Percentiles rank a stretch among this genome's conserved stretches.
phyloP scores from a whole-genome alignment of 2,329 filamentous ascomycete genomes.

The Xylaria sp. region DNA sequence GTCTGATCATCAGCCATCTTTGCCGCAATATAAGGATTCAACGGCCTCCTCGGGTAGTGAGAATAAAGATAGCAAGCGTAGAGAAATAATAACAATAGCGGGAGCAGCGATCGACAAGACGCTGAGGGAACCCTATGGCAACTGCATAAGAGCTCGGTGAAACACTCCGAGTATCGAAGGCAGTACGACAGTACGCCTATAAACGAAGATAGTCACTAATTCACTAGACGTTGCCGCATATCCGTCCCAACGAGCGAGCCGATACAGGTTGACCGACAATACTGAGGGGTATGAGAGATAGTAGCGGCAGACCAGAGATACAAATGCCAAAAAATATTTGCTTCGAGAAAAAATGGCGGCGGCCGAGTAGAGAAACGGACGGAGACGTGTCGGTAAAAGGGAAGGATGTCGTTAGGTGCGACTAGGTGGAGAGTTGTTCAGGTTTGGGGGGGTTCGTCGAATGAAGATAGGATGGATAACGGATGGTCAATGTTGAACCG shows the following conservation, averaged over 20 bases:
- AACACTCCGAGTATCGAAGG: constrained; percentile 25
- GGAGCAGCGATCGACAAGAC: constrained; percentile 43
- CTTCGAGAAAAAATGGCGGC: constrained; percentile 7
- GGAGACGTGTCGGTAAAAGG: constrained; percentile 21
- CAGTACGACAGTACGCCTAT: constrained; percentile 18
- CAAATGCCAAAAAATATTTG: neutral
- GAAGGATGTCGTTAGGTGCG: constrained; percentile 22
- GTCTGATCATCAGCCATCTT: constrained; percentile 66
- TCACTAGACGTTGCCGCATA: constrained; percentile 26
- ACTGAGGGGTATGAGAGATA: constrained; percentile 5
- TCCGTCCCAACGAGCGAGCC: constrained; percentile 20
- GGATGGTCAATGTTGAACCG: neutral
- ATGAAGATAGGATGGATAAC: neutral
- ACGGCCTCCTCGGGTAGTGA: constrained; percentile 9
- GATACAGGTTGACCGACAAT: constrained; percentile 13
- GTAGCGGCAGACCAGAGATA: neutral
- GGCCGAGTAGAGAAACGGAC: constrained; percentile 5
- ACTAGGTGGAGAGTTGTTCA: constrained; percentile 17
- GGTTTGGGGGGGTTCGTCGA: constrained; percentile 14
- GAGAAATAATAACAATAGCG: constrained; percentile 4
- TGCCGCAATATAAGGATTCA: constrained; percentile 33
- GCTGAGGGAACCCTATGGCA: constrained; percentile 42
- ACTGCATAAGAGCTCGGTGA: constrained; percentile 44
- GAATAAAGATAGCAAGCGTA: constrained; percentile 5
- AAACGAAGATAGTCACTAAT: constrained; percentile 33